phyloP scores from a whole-genome alignment of 1,284 basidiomycete genomes.

The Fomitopsis schrenkii region DNA sequence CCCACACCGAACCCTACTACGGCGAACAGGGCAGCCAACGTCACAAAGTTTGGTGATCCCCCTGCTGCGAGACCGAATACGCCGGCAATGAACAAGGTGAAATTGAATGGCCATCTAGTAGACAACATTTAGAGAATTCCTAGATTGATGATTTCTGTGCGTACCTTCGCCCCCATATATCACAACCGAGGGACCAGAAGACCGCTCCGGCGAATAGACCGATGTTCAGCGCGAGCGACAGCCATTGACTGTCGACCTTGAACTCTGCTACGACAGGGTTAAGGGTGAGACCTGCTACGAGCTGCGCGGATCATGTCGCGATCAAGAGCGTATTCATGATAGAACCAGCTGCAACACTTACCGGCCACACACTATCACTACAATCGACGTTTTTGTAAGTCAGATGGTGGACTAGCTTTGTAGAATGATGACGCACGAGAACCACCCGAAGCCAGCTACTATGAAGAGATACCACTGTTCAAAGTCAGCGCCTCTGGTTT shows the following conservation, averaged over 20 bases:
- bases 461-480: conserved; percentile 51
- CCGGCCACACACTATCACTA: conserved; percentile 47
- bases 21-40: conserved; percentile 42
- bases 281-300: conserved; percentile 52
- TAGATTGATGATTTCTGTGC: conserved; percentile 6
- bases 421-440: conserved; percentile 44
- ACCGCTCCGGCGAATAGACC: conserved; percentile 63
- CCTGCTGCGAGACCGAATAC: conserved; percentile 50
- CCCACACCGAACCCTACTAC: conserved; percentile 45
- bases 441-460: conserved; percentile 68
- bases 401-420: not conserved
- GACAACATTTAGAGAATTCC: conserved; percentile 14
- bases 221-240: conserved; percentile 56
- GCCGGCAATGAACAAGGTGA: conserved; percentile 56
- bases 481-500: not conserved
- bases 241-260: conserved; percentile 47
- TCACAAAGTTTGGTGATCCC: conserved; percentile 38
- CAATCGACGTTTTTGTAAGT: not conserved
- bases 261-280: conserved; percentile 57
- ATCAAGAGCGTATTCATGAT: not conserved
- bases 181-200: conserved; percentile 62
- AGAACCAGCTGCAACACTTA: conserved; percentile 18
- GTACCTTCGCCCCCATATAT: conserved; percentile 57
- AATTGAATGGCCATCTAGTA: conserved; percentile 54
- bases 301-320: conserved; percentile 26